Percentiles rank a stretch among this genome's conserved stretches.
Evolutionary conservation across 1,284 basidiomycete species (phyloP).

Genomic region (Ceratobasidium sp.): DNA sequence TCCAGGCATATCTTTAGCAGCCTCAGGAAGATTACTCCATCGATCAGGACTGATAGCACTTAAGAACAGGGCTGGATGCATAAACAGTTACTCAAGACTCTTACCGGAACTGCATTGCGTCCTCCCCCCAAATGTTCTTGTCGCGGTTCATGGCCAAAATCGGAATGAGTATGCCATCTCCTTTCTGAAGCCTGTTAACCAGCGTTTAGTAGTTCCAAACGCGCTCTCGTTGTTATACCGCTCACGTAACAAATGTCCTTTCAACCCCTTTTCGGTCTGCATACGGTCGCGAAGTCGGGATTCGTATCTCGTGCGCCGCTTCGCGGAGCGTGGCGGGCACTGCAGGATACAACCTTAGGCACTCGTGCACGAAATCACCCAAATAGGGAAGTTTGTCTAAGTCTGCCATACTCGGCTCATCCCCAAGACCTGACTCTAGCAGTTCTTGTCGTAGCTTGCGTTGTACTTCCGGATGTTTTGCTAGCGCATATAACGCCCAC

Average conservation of each 20-base stretch:
- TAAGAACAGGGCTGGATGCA: conserved; percentile 49
- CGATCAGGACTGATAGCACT: conserved; percentile 64
- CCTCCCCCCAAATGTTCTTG: conserved; percentile 69
- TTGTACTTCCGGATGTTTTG: conserved; percentile 70
- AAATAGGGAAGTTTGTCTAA: conserved; percentile 59
- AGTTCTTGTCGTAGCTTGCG: conserved; percentile 79
- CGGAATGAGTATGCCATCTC: conserved; percentile 66
- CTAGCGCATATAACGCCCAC: conserved; percentile 77
- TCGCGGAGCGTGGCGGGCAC: conserved; percentile 51
- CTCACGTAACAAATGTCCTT: conserved; percentile 59
- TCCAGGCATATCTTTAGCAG: conserved; percentile 66
- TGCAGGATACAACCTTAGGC: conserved; percentile 54
- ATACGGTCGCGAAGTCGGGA: conserved; percentile 60
- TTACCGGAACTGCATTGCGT: conserved; percentile 57
- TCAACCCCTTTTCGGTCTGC: conserved; percentile 61
- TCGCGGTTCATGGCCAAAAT: conserved; percentile 65
- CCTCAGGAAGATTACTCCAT: conserved; percentile 68
- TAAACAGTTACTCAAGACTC: conserved; percentile 63
- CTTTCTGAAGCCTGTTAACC: conserved; percentile 62
- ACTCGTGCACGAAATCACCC: conserved; percentile 59
- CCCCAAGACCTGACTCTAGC: conserved; percentile 55
- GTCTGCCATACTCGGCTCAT: conserved; percentile 61
- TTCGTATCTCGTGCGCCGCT: conserved; percentile 54
- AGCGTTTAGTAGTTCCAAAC: not conserved
- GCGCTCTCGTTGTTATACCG: too few relatives aligned